These are phyloP conservation scores for Brettanomyces custersianus DNA, from an alignment of 805 yeast genomes.

Conservation along the genomic window DNA sequence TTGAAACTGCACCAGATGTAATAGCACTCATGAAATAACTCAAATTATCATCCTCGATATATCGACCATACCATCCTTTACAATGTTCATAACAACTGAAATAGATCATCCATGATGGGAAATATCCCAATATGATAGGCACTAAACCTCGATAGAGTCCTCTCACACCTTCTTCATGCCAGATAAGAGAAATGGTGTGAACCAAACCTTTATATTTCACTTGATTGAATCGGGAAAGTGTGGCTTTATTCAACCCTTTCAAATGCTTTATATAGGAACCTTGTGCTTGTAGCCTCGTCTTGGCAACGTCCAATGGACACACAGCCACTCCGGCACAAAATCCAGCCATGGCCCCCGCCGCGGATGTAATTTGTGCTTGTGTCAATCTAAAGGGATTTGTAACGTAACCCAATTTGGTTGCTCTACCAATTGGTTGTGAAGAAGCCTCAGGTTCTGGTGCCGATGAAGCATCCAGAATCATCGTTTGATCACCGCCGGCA, in stretches of 20 bases:
- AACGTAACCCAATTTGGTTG: not conserved
- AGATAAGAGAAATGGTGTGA: constrained; percentile 58
- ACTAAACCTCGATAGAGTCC: constrained; percentile 87
- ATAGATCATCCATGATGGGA: constrained; percentile 97
- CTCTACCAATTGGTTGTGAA: not conserved
- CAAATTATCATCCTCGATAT: constrained; percentile 19
- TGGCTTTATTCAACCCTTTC: constrained; percentile 5
- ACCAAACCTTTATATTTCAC: constrained; percentile 47
- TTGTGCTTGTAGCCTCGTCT: constrained; percentile 90
- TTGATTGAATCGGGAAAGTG: constrained; percentile 11
- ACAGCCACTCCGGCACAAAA: constrained; percentile 81
- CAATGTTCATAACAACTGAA: constrained; percentile 83
- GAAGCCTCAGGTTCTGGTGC: not conserved
- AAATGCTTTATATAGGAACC: constrained; percentile 37
- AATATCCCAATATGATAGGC: constrained; percentile 89
- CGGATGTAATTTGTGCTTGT: constrained; percentile 49
- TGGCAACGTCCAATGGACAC: constrained; percentile 93
- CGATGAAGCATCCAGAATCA: not conserved
- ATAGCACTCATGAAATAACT: constrained; percentile 57
- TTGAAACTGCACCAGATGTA: constrained; percentile 81
- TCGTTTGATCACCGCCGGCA: constrained; percentile 2
- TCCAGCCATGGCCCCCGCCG: constrained; percentile 93
- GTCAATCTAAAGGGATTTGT: constrained; percentile 9
- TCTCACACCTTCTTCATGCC: constrained; percentile 66
- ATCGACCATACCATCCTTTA: constrained; percentile 32